Evolutionary conservation across 495 filamentous ascomycete genomes (phyloP), one percentile per base, ranked within the genome.

Genomic region (Lasiosphaeria miniovina): DNA sequence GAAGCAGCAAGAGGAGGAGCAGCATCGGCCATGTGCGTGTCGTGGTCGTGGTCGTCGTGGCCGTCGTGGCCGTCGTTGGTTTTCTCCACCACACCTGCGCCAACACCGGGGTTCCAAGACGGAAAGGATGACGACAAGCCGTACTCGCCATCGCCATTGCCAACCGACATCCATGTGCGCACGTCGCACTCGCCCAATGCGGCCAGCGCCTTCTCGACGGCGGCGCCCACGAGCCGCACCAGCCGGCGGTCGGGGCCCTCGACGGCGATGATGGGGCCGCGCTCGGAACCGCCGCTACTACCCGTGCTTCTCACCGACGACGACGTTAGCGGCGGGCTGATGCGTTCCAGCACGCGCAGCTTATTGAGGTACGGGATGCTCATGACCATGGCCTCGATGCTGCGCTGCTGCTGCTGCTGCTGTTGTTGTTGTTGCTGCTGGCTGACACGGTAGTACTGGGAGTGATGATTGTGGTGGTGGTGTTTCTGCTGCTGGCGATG

Each of bases 211-310:
- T 80, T 78, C 46, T 85, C 81, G 4, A 96, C 82, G 61, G 86
- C 86, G 17, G 76, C 70, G 2, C 84, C 78, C 6, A 91, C 79
- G 6, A 75, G 69, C 48, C 77, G 75, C 10, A 89, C 75, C 11
- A 87, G 65, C 1, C 69, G 62, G 3, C 71, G 65, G 53, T 89
- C 81, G 31, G 87, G 74, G 12, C 92, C 91, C 68, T 98, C 94
- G 31, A 98, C 71, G 0, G 90, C 87, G 50, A 98, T 86, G 33
- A 97, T 81, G 1, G 90, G 82, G 0, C 95, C 92, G 45, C 93
- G 82, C 32, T 71, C 8, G 73, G 63, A 7, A 72, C 77, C n/a
- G 71, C 74, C 38, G 72, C 73, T 14, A 71, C 71, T 65, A 75
- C 73, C 46, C 3, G 31, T 34, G 17, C 53, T 32, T 38, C 34